phyloP scores from a whole-genome alignment of 73 alveolate genomes.

The Stentor coeruleus region DNA sequence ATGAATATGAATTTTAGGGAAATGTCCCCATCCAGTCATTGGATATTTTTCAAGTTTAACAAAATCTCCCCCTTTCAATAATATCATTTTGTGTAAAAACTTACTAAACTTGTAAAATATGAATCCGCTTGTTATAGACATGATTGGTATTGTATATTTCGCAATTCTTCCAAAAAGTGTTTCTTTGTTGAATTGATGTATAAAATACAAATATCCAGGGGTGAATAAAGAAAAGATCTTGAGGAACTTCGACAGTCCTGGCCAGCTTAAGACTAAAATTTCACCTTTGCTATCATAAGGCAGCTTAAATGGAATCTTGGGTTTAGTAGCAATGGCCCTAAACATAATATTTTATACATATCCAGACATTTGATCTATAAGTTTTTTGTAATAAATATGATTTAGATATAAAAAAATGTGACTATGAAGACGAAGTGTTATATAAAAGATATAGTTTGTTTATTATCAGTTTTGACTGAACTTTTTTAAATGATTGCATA shows the following conservation, averaged over 20 bases:
- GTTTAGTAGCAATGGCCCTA: background rate
- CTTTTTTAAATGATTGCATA: no score
- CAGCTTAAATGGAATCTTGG: background rate
- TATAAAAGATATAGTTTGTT: no score
- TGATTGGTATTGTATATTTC: background rate
- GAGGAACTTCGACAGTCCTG: background rate
- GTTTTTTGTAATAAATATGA: no score
- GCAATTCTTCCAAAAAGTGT: background rate
- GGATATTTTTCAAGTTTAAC: conserved; percentile 7
- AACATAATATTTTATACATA: background rate
- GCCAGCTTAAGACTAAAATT: background rate
- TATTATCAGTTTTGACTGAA: no score
- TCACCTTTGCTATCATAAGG: conserved; percentile 2
- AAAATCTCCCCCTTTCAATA: background rate
- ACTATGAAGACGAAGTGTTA: no score
- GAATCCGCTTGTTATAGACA: background rate
- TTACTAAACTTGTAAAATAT: background rate
- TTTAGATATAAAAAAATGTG: no score
- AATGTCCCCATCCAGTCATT: conserved; percentile 10
- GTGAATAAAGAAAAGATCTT: background rate
- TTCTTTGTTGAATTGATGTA: background rate
- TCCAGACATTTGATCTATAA: no score
- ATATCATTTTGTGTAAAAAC: background rate
- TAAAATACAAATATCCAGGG: conserved; percentile 5
- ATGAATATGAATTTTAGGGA: background rate